Conservation (phyloP, 2,329 filamentous ascomycete species). For the Penicillium italicum region DNA sequence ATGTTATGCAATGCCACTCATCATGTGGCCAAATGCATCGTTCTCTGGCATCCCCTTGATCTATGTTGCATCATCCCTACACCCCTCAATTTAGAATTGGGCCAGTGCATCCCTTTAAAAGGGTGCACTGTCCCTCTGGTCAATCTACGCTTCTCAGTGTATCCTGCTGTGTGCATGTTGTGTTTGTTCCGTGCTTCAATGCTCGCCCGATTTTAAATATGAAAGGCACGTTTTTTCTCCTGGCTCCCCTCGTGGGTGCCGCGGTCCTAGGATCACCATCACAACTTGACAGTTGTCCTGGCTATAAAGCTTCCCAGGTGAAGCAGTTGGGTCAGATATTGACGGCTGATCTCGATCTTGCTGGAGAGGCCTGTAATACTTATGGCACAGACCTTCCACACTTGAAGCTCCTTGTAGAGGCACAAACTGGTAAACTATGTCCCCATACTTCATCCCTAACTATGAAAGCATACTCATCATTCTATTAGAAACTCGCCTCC, state of each 20-base stretch:
- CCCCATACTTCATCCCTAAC: neutral
- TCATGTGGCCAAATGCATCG: neutral
- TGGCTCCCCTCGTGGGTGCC: conserved; percentile 30
- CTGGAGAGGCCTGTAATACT: conserved; percentile 60
- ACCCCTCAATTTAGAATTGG: neutral
- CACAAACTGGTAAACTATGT: conserved; percentile 52
- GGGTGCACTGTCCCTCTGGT: conserved; percentile 1
- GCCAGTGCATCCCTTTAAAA: neutral
- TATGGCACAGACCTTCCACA: conserved; percentile 58
- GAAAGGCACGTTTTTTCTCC: conserved; percentile 26
- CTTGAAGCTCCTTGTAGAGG: conserved; percentile 58
- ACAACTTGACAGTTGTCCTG: conserved; percentile 30
- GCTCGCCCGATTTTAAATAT: conserved; percentile 16
- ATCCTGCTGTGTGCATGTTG: neutral
- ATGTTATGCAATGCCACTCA: neutral
- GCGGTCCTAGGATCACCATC: conserved; percentile 20
- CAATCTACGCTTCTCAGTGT: neutral
- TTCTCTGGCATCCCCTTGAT: neutral
- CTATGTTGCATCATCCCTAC: neutral
- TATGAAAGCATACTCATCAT: neutral
- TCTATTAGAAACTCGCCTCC: conserved; percentile 60
- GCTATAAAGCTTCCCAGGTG: conserved; percentile 39
- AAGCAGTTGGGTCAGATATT: conserved; percentile 47
- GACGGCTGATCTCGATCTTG: conserved; percentile 66
- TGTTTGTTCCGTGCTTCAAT: neutral